Evolutionary conservation across 2,329 filamentous ascomycete species (phyloP).

Genomic region (Fusarium equiseti): DNA sequence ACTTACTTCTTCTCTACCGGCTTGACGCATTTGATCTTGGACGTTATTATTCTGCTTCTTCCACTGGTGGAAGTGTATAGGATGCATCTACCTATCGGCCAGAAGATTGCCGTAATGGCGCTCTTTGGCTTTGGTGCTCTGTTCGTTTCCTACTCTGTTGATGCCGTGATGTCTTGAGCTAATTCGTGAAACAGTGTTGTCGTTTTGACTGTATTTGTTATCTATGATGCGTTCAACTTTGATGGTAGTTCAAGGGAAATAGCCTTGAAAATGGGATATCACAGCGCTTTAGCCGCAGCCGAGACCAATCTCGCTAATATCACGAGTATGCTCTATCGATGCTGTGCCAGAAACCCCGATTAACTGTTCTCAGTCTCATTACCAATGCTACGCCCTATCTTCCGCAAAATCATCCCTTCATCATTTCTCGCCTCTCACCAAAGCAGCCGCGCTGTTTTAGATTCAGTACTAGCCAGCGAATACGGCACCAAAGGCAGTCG

Average conservation of each 20-base stretch:
- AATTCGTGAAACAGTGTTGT: constrained; percentile 23
- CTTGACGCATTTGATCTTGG: constrained; percentile 49
- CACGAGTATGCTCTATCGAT: constrained; percentile 30
- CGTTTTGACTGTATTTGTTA: constrained; percentile 43
- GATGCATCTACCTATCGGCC: constrained; percentile 45
- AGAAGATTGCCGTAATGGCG: constrained; percentile 47
- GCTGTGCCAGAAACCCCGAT: accelerated
- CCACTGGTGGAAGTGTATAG: constrained; percentile 49
- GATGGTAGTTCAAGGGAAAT: constrained; percentile 40
- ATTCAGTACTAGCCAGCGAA: background rate
- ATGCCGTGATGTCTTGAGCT: background rate
- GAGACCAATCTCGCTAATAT: constrained; percentile 48
- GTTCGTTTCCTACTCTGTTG: constrained; percentile 25
- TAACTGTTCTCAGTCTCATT: constrained; percentile 24
- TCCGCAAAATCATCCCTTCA: constrained; percentile 18
- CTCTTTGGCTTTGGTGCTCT: constrained; percentile 49
- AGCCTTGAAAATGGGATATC: constrained; percentile 40
- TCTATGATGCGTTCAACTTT: constrained; percentile 37
- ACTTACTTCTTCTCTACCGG: constrained; percentile 50
- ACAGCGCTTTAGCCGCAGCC: constrained; percentile 44
- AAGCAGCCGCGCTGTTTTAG: constrained; percentile 5
- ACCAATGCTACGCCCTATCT: constrained; percentile 34
- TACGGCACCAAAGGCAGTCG: constrained; percentile 8
- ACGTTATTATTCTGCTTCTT: constrained; percentile 48
- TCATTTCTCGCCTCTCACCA: constrained; percentile 22